Percentiles rank a stretch among this genome's conserved stretches.
Conservation (phyloP, 768 basidiomycete genomes). For the Phylloporus sp. region DNA sequence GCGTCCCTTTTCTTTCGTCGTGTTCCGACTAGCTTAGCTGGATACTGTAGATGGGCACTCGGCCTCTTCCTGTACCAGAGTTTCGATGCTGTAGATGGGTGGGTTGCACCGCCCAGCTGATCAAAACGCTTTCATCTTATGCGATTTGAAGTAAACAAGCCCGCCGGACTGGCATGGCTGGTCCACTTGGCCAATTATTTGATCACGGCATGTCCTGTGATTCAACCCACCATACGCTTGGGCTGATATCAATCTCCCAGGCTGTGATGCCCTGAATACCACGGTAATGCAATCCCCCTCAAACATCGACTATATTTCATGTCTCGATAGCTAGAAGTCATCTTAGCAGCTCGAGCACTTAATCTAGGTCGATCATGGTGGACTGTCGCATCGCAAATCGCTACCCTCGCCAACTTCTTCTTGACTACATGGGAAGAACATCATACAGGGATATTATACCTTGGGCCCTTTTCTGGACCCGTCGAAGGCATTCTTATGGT, state of each 20-base stretch:
- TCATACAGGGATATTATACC: slow-evolving; percentile 88
- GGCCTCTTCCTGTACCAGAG: slow-evolving; percentile 92
- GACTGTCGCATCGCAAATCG: slow-evolving; percentile 84
- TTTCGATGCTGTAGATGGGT: slow-evolving; percentile 89
- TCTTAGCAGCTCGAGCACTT: slow-evolving; percentile 79
- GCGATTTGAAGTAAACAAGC: slow-evolving; percentile 76
- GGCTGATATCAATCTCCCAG: slow-evolving; percentile 32
- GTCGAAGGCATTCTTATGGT: slow-evolving; percentile 95
- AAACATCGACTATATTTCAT: background rate
- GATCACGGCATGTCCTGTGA: slow-evolving; percentile 70
- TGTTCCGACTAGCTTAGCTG: background rate
- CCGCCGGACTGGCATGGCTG: slow-evolving; percentile 93
- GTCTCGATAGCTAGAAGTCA: slow-evolving; percentile 70
- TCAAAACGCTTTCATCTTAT: slow-evolving; percentile 1
- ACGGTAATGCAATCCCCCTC: slow-evolving; percentile 48
- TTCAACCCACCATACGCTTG: background rate
- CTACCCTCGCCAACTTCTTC: slow-evolving; percentile 67
- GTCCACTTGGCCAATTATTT: slow-evolving; percentile 96
- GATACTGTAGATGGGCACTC: slow-evolving; percentile 63
- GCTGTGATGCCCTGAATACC: slow-evolving; percentile 93
- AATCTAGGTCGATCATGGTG: slow-evolving; percentile 95
- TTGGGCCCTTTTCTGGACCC: slow-evolving; percentile 92
- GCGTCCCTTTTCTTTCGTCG: slow-evolving; percentile 26
- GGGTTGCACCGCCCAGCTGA: slow-evolving; percentile 12
- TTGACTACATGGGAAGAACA: slow-evolving; percentile 80